phyloP scores from a whole-genome alignment of 805 yeast species.

The Wickerhamomyces ciferrii region DNA sequence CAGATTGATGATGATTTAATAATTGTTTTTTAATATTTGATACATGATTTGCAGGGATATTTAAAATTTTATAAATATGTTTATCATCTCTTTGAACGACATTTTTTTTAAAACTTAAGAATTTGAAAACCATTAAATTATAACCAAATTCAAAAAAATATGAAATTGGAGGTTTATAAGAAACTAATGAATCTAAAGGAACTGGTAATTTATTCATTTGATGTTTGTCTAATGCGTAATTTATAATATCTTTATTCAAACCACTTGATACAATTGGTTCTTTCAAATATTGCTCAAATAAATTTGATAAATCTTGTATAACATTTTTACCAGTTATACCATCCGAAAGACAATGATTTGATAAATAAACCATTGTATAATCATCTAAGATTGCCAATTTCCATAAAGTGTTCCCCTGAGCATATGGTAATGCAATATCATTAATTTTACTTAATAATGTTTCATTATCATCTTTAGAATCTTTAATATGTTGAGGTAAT shows the following conservation, averaged over 20 bases:
- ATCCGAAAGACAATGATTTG: conserved; percentile 18
- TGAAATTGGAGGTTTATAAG: conserved; percentile 11
- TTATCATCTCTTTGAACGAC: conserved; percentile 2
- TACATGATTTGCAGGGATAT: conserved; percentile 8
- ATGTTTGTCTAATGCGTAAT: conserved; percentile 7
- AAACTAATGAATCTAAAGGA: conserved; percentile 8
- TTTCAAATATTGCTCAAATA: conserved; percentile 1
- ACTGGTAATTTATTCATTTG: conserved; percentile 11
- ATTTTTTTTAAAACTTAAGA: not conserved
- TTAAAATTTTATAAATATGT: conserved; percentile 7
- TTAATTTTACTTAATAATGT: conserved; percentile 6
- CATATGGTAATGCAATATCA: conserved; percentile 10
- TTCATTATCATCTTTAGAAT: conserved; percentile 2
- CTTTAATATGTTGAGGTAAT: conserved; percentile 4
- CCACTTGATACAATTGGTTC: too few relatives aligned
- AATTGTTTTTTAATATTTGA: not conserved
- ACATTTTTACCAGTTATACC: conserved; percentile 13
- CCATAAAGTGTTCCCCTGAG: conserved; percentile 11
- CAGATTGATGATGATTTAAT: not conserved
- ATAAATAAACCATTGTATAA: conserved; percentile 10
- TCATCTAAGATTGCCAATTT: conserved; percentile 12
- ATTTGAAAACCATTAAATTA: conserved; percentile 4
- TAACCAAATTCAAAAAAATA: conserved; percentile 7
- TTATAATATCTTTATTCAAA: conserved; percentile 3
- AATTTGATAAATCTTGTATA: conserved; percentile 6